Evolutionary conservation across 805 yeast species (phyloP), one percentile per base, ranked within the genome.

Genomic region (Kodamaea hsintzibuensis): DNA sequence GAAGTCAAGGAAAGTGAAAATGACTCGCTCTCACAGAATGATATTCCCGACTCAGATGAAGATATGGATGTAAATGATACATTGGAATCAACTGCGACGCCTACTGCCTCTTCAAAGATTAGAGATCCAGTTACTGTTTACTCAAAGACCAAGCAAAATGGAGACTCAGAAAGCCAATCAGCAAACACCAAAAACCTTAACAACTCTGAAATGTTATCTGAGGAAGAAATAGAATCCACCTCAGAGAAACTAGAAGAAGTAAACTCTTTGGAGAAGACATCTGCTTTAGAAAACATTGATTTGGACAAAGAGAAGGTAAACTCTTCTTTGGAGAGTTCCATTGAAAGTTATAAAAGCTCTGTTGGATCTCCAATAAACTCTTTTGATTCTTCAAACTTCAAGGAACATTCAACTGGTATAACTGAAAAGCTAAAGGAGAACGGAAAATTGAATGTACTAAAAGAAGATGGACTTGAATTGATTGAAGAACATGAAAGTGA

Each of bases 11-110:
- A 53, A 25, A 16, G 44, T 17, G 44, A 14, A 12, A 40, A 40
- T 13, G 44, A 40, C 44, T 40, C 44, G 44, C 55, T 57, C 3
- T 43, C 54, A 22, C 59, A 50, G 27, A 35, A 42, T 5, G 43
- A 35, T 7, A n/a, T 17, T 1, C 50, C 46, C 13, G 56, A 54
- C 2, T 42, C 54, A 18, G 60, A 30, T 30, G 35, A 30, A 8
- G 35, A 57, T 17, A 16, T 52, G 7, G 47, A 53, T 6, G 59
- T 57, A 7, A 57, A 57, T 39, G 56, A 52, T 39, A 45, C 52
- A 37, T 25, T 42, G 19, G 54, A 50, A 9, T 7, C 39, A 3
- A 45, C 45, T 13, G 47, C 30, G 9, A 49, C 50, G 3, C 37
- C 47, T 16, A 17, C 44, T 2, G 18, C 44, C 17, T 3, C 45